Conservation (phyloP, 495 filamentous ascomycete species). For the Penicillium cosmopolitanum region DNA sequence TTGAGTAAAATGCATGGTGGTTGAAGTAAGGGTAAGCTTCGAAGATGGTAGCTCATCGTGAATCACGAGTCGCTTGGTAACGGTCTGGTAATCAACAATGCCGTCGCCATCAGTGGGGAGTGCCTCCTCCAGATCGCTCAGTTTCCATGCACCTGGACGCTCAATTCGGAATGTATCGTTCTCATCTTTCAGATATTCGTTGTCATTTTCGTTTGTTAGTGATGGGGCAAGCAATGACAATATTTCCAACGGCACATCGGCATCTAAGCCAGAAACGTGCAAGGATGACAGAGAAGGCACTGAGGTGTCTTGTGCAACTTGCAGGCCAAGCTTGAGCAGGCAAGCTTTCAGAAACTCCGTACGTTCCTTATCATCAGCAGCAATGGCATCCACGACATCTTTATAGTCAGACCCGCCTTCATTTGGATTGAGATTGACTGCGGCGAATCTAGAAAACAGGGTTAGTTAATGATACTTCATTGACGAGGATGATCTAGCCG, state of each 20-base stretch:
- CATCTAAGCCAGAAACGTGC: slow-evolving; percentile 75
- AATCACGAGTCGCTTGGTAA: slow-evolving; percentile 75
- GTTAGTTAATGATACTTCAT: slow-evolving; percentile 11
- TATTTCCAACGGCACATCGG: slow-evolving; percentile 67
- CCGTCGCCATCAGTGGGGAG: slow-evolving; percentile 61
- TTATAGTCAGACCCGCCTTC: slow-evolving; percentile 66
- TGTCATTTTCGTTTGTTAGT: slow-evolving; percentile 63
- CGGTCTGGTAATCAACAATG: slow-evolving; percentile 72
- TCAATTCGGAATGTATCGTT: slow-evolving; percentile 85
- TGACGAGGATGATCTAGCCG: slow-evolving; percentile 13
- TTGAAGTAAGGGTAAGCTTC: slow-evolving; percentile 86
- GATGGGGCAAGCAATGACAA: slow-evolving; percentile 67
- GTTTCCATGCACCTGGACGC: slow-evolving; percentile 64
- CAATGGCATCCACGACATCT: slow-evolving; percentile 67
- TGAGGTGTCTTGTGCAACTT: slow-evolving; percentile 68
- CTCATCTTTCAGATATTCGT: slow-evolving; percentile 80
- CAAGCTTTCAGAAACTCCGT: slow-evolving; percentile 80
- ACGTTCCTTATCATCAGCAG: slow-evolving; percentile 70
- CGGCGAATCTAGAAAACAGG: slow-evolving; percentile 69
- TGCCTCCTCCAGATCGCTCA: slow-evolving; percentile 55
- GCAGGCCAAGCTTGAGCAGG: slow-evolving; percentile 79
- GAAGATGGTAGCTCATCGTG: slow-evolving; percentile 68
- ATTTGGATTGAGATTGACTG: slow-evolving; percentile 70
- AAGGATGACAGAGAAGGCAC: slow-evolving; percentile 84
- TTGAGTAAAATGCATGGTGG: slow-evolving; percentile 76